phyloP scores from a whole-genome alignment of 352 stramenopile species.

The Hyaloperonospora brassicae region DNA sequence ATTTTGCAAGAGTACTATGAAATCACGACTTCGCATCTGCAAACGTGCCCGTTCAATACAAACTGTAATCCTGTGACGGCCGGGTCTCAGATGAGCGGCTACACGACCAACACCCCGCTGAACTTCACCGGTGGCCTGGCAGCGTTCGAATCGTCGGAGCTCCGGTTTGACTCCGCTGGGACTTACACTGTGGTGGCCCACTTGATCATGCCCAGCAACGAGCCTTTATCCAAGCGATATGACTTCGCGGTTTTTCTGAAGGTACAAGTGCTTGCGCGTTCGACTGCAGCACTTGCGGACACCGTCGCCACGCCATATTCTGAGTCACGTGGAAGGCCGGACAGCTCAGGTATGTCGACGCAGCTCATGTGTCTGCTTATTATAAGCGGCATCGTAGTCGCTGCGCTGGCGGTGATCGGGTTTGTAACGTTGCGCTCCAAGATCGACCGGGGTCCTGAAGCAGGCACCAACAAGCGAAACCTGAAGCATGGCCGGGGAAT shows the following conservation, averaged over 20 bases:
- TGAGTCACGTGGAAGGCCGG: slow-evolving; percentile 14
- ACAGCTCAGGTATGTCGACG: slow-evolving; percentile 43
- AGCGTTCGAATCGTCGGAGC: slow-evolving; percentile 45
- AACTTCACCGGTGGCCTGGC: slow-evolving; percentile 49
- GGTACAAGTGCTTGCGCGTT: slow-evolving; percentile 26
- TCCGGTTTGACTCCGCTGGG: slow-evolving; percentile 41
- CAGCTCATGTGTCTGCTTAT: slow-evolving; percentile 57
- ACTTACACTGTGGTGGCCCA: slow-evolving; percentile 54
- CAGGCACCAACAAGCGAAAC: slow-evolving; percentile 13
- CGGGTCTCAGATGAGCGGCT: slow-evolving; percentile 32
- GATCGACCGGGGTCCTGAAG: slow-evolving; percentile 21
- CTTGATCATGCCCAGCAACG: slow-evolving; percentile 46
- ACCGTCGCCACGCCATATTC: slow-evolving; percentile 33
- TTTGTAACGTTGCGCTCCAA: slow-evolving; percentile 58
- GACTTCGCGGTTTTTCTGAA: slow-evolving; percentile 64
- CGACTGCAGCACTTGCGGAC: slow-evolving; percentile 16
- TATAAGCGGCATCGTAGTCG: slow-evolving; percentile 58
- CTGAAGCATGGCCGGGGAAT: slow-evolving; percentile 22
- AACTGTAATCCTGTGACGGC: slow-evolving; percentile 54
- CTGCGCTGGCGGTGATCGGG: slow-evolving; percentile 53
- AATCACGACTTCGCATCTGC: slow-evolving; percentile 48
- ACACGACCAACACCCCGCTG: slow-evolving; percentile 38
- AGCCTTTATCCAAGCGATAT: slow-evolving; percentile 35
- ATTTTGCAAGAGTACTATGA: slow-evolving; percentile 47
- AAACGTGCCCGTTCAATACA: slow-evolving; percentile 32